phyloP scores from a whole-genome alignment of 306 rosid species.

The Malus asiatica region DNA sequence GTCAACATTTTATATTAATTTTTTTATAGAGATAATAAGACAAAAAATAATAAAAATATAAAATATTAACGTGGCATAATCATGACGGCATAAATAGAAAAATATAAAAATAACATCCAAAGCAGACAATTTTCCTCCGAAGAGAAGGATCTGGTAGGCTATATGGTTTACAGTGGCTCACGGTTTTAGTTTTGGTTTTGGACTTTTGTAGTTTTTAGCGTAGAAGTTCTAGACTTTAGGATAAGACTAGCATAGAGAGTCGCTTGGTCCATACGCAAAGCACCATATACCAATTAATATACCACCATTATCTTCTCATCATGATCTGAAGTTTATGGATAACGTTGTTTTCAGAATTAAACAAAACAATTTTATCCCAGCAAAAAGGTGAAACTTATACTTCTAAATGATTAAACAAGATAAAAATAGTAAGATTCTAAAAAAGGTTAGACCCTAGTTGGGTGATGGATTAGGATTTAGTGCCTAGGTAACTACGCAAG shows the following conservation, averaged over 20 bases:
- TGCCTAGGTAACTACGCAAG: too few relatives aligned
- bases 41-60: too few relatives aligned
- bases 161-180: neutral
- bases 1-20: too few relatives aligned
- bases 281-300: conserved; percentile 13
- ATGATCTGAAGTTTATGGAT: neutral
- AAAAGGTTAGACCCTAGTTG: too few relatives aligned
- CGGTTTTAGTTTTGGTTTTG: neutral
- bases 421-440: too few relatives aligned
- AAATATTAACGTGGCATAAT: too few relatives aligned
- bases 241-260: neutral
- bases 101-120: too few relatives aligned
- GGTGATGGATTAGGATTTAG: accelerated
- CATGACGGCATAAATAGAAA: too few relatives aligned
- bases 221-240: neutral
- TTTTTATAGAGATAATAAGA: too few relatives aligned
- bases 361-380: neutral
- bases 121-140: neutral
- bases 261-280: conserved; percentile 37
- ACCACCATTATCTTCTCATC: neutral
- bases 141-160: neutral
- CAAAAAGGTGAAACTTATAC: too few relatives aligned
- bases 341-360: conserved; percentile 1
- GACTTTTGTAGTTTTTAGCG: neutral
- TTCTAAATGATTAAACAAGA: too few relatives aligned